Evolutionary conservation across 1,284 basidiomycete genomes (phyloP).

Genomic region (Inonotus obliquus): DNA sequence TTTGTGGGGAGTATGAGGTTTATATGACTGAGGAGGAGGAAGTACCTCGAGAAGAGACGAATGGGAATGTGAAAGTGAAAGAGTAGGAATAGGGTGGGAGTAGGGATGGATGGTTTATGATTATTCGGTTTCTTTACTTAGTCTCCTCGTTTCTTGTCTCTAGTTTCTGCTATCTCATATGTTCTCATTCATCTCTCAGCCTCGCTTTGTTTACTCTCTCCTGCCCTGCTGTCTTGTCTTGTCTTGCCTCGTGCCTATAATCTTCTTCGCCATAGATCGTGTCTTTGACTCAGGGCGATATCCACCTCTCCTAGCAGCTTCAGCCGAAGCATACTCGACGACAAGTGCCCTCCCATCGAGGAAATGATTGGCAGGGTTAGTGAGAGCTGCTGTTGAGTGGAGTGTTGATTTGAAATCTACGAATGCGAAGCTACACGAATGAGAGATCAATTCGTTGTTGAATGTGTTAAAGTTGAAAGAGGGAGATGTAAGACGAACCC

Average conservation of each 20-base stretch:
- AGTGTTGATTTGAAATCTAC: constrained; percentile 83
- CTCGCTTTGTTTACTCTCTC: background rate
- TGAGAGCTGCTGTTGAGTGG: constrained; percentile 77
- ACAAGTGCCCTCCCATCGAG: constrained; percentile 82
- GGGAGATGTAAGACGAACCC: constrained; percentile 15
- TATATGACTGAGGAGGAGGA: constrained; percentile 23
- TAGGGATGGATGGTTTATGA: background rate
- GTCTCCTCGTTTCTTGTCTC: constrained; percentile 13
- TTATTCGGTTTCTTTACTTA: background rate
- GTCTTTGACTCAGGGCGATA: constrained; percentile 33
- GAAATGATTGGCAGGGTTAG: constrained; percentile 81
- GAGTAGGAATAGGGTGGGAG: background rate
- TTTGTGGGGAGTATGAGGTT: constrained; percentile 86
- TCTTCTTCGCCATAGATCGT: background rate
- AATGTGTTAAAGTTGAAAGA: background rate
- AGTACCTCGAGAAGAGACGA: background rate
- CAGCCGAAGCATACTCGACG: constrained; percentile 84
- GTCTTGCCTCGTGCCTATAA: constrained; percentile 27
- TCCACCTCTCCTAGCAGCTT: constrained; percentile 73
- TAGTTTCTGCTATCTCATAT: too few species aligned
- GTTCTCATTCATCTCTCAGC: constrained; percentile 5
- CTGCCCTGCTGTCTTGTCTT: constrained; percentile 16
- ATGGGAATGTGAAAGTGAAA: background rate
- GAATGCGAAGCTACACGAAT: constrained; percentile 84
- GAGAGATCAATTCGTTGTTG: too few species aligned